Evolutionary conservation across 441 rosid genomes (phyloP).

Genomic region (Gossypium armourianum): DNA sequence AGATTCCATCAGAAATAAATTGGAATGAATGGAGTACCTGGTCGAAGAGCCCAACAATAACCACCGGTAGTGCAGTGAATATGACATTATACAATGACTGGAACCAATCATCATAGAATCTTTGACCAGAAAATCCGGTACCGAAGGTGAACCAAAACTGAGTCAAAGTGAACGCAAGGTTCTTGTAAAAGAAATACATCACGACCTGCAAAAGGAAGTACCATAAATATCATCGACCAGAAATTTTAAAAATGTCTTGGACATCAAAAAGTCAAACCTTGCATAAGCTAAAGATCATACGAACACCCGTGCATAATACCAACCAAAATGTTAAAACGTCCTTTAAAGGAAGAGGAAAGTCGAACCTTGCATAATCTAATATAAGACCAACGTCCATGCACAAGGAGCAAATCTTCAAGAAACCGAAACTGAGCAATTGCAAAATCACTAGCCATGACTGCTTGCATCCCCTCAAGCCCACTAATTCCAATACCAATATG

Average conservation of each 20-base stretch:
- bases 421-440: constrained; percentile 90
- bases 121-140: constrained; percentile 97
- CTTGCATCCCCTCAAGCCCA: constrained; percentile 96
- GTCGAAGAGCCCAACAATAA: constrained; percentile 87
- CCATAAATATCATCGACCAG: constrained; percentile 4
- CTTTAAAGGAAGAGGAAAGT: constrained; percentile 10
- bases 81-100: constrained; percentile 88
- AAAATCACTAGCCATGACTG: constrained; percentile 98
- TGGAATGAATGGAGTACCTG: constrained; percentile 44
- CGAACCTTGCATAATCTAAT: constrained; percentile 93
- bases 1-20: background rate
- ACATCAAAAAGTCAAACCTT: constrained; percentile 35
- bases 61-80: constrained; percentile 88
- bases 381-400: constrained; percentile 97
- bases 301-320: background rate
- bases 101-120: constrained; percentile 99
- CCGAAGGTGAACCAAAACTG: constrained; percentile 99
- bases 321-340: constrained; percentile 5
- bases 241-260: background rate
- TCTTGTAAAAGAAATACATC: constrained; percentile 95
- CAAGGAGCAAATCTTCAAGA: constrained; percentile 89
- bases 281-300: constrained; percentile 35
- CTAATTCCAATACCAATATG: constrained; percentile 95
- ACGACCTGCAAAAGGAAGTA: constrained; percentile 60
- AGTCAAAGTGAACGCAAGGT: constrained; percentile 89